These are phyloP conservation scores for Hordeum pubiflorum DNA, from an alignment of 202 grass and related monocot genomes.

Conservation along the genomic window DNA sequence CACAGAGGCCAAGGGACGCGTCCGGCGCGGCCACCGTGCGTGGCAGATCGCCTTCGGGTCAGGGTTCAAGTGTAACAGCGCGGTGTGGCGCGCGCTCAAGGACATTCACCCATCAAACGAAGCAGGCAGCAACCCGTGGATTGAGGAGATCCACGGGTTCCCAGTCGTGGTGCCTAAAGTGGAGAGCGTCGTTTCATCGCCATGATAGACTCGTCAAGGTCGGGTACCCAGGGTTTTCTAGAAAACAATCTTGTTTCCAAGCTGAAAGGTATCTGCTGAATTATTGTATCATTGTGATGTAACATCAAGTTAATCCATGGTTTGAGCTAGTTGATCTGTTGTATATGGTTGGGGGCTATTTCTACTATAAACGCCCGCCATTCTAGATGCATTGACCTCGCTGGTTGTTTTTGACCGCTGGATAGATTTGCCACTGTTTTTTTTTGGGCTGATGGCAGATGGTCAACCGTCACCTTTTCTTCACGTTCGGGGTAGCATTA, in stretches of 20 bases:
- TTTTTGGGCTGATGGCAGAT: too few species aligned
- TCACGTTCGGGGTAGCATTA: too few species aligned
- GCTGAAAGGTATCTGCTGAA: not conserved
- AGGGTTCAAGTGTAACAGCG: slow-evolving; percentile 89
- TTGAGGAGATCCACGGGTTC: slow-evolving; percentile 48
- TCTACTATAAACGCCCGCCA: too few species aligned
- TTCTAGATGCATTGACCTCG: too few species aligned
- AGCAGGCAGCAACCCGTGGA: slow-evolving; percentile 48
- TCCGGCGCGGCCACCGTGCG: slow-evolving; percentile 46
- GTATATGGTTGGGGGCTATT: too few species aligned
- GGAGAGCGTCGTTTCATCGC: slow-evolving; percentile 31
- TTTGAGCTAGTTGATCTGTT: not conserved
- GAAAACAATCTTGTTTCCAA: not conserved
- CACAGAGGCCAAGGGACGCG: slow-evolving; percentile 66
- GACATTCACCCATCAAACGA: slow-evolving; percentile 44
- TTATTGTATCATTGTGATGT: slow-evolving; percentile 1
- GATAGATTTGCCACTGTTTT: too few species aligned
- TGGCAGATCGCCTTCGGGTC: slow-evolving; percentile 96
- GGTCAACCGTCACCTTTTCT: too few species aligned
- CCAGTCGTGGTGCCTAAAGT: slow-evolving; percentile 79
- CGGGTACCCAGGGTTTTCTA: not conserved
- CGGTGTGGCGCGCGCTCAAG: slow-evolving; percentile 63
- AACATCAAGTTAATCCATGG: not conserved
- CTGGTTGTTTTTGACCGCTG: too few species aligned
- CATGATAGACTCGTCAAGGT: not conserved